These are phyloP conservation scores for Curvularia eragrostidis DNA, from an alignment of 2,329 filamentous ascomycete genomes.

Conservation along the genomic window DNA sequence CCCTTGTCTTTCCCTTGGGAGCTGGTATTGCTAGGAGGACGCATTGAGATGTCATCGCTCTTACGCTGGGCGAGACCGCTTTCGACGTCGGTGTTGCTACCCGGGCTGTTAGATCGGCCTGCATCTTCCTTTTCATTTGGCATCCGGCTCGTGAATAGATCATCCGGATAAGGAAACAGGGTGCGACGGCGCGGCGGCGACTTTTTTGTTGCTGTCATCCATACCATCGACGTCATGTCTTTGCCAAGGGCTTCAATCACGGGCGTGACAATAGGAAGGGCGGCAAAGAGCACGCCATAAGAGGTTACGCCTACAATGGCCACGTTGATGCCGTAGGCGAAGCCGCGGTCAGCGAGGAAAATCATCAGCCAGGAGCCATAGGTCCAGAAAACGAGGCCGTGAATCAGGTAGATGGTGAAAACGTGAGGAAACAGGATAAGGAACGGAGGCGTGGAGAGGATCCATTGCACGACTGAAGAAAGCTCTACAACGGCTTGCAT, in stretches of 20 bases:
- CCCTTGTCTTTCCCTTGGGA: neutral
- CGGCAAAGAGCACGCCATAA: conserved; percentile 44
- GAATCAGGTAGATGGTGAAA: conserved; percentile 59
- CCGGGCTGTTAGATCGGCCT: neutral
- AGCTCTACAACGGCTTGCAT: conserved; percentile 50
- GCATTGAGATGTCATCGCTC: neutral
- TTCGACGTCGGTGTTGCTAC: neutral
- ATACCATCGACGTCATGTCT: conserved; percentile 48
- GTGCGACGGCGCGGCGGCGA: conserved; percentile 42
- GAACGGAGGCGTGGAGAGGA: conserved; percentile 51
- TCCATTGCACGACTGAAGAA: conserved; percentile 49
- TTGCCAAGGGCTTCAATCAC: conserved; percentile 50
- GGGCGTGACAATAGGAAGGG: conserved; percentile 48
- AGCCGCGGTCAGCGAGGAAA: conserved; percentile 37
- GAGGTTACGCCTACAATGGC: conserved; percentile 47
- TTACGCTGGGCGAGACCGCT: neutral
- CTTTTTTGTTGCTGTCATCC: conserved; percentile 48
- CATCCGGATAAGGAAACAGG: conserved; percentile 41
- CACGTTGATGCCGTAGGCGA: conserved; percentile 47
- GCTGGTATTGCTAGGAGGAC: neutral
- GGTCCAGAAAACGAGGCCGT: conserved; percentile 57
- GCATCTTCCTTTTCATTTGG: conserved; percentile 12
- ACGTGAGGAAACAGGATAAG: conserved; percentile 57
- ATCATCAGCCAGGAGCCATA: conserved; percentile 50
- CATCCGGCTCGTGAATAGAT: conserved; percentile 23